Conservation (phyloP, 208 protist genomes). For the Acanthamoeba quina region DNA sequence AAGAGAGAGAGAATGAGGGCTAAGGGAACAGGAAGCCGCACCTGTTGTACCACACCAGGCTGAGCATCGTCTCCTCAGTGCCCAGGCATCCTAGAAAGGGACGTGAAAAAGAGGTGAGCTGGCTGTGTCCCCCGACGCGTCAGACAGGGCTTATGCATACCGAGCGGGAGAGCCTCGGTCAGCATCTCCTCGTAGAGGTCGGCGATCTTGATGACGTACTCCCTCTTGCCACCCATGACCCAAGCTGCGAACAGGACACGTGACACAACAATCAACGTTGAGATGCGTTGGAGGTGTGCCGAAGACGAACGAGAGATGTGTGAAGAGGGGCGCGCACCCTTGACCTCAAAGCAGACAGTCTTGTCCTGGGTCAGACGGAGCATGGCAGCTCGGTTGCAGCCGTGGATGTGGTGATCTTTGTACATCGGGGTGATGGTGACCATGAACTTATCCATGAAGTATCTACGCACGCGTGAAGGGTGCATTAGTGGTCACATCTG, state of each 20-base stretch:
- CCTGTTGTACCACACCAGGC: slow-evolving; percentile 49
- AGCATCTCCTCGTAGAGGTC: slow-evolving; percentile 59
- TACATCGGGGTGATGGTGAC: slow-evolving; percentile 19
- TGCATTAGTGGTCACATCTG: no score
- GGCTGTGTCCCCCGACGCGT: background rate
- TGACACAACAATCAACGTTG: background rate
- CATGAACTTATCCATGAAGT: slow-evolving; percentile 70
- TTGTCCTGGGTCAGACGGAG: slow-evolving; percentile 35
- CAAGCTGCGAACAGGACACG: background rate
- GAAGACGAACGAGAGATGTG: background rate
- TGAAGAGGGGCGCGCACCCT: background rate
- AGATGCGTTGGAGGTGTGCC: background rate
- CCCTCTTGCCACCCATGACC: slow-evolving; percentile 15
- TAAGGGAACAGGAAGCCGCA: background rate
- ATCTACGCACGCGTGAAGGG: background rate
- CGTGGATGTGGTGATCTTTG: background rate
- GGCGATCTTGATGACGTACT: slow-evolving; percentile 52
- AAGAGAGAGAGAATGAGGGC: background rate
- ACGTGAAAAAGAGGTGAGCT: background rate
- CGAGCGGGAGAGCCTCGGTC: slow-evolving; percentile 5
- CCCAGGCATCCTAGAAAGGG: slow-evolving; percentile 37
- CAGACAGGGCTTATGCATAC: background rate
- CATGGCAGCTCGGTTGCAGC: slow-evolving; percentile 31
- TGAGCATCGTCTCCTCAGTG: slow-evolving; percentile 65
- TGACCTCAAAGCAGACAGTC: slow-evolving; percentile 42